Percentiles rank a stretch among this genome's conserved stretches.
Evolutionary conservation across 345 rosid species (phyloP).

Genomic region (Zanthoxylum bungeanum): DNA sequence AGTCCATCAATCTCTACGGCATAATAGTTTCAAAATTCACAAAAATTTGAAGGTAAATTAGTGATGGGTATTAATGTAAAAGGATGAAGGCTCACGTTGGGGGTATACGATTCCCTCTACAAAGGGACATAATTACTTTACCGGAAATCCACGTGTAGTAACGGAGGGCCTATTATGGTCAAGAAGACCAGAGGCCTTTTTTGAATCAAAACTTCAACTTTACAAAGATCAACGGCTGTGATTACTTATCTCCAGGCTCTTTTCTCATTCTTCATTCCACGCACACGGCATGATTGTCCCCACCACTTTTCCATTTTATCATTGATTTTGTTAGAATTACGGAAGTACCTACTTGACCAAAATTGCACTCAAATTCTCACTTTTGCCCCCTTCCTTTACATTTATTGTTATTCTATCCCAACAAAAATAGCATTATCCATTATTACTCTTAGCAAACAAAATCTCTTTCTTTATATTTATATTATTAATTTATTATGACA

Average conservation of each 20-base stretch:
- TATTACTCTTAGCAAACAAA: too few relatives aligned
- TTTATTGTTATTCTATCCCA: not conserved
- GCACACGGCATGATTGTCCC: conserved; percentile 41
- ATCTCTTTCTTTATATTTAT: too few relatives aligned
- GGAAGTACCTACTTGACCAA: conserved; percentile 24
- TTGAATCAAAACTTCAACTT: not conserved
- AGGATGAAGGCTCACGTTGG: not conserved
- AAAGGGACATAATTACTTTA: conserved; percentile 15
- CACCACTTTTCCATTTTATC: conserved; percentile 26
- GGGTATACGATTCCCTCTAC: conserved; percentile 13
- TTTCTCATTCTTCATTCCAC: conserved; percentile 17
- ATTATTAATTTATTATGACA: too few relatives aligned
- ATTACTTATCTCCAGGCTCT: conserved; percentile 15
- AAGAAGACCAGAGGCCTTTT: conserved; percentile 25
- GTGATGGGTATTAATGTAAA: conserved; percentile 9
- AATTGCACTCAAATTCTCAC: not conserved
- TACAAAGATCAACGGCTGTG: conserved; percentile 33
- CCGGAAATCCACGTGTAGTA: conserved; percentile 35
- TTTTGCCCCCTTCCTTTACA: not conserved
- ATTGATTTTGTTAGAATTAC: conserved; percentile 37
- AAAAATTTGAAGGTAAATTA: too few relatives aligned
- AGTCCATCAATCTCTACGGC: too few relatives aligned
- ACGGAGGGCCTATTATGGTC: conserved; percentile 21
- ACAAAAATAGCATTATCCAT: too few relatives aligned
- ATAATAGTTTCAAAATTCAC: too few relatives aligned